Evolutionary conservation across 108 stramenopile species (phyloP).

Genomic region (Parietichytrium sp.): DNA sequence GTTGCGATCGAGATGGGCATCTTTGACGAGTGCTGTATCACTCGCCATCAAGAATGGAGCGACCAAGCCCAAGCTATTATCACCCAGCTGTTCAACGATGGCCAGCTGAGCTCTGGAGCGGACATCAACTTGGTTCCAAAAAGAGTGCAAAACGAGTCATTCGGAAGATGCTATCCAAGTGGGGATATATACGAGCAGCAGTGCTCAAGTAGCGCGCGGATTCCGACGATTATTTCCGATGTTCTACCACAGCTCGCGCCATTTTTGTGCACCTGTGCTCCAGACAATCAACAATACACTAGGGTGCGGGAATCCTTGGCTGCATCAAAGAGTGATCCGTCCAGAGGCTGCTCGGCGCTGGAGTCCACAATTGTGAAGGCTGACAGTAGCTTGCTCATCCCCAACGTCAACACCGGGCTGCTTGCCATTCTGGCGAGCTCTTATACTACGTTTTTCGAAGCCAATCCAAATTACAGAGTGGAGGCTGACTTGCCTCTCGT

Average conservation of each 20-base stretch:
- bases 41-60: not conserved
- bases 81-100: too few species aligned
- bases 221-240: not conserved
- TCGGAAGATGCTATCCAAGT: conserved; percentile 1
- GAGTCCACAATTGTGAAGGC: not conserved
- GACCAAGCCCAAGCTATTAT: not conserved
- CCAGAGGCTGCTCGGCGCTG: not conserved
- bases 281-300: not conserved
- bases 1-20: not conserved
- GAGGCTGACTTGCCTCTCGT: not conserved
- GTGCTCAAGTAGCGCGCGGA: not conserved
- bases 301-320: not conserved
- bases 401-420: not conserved
- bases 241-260: not conserved
- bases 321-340: too few species aligned
- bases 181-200: not conserved
- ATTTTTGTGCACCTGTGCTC: not conserved
- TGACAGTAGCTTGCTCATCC: not conserved
- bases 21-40: not conserved
- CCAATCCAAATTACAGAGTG: not conserved
- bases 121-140: not conserved
- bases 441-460: not conserved
- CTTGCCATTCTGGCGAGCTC: not conserved
- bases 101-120: not conserved
- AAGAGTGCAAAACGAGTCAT: not conserved